Evolutionary conservation across 2,329 filamentous ascomycete species (phyloP).

Genomic region (Pochonia chlamydosporia): DNA sequence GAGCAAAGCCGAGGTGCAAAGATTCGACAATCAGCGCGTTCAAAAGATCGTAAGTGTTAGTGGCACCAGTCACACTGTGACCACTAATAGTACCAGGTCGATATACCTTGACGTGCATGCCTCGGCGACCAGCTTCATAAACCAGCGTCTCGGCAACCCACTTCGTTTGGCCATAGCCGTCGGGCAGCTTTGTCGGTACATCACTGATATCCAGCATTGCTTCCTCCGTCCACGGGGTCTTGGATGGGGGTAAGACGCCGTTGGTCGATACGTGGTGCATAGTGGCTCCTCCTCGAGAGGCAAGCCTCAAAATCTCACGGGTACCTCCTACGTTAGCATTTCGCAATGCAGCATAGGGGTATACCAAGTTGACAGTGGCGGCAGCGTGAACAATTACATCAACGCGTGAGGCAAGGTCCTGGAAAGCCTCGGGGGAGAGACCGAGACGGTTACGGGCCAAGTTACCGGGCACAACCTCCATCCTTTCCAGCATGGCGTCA

Average conservation of each 20-base stretch:
- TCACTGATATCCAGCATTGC: slow-evolving; percentile 60
- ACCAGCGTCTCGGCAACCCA: slow-evolving; percentile 77
- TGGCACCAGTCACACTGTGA: slow-evolving; percentile 67
- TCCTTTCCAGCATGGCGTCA: slow-evolving; percentile 70
- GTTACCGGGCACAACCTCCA: slow-evolving; percentile 71
- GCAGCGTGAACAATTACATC: slow-evolving; percentile 74
- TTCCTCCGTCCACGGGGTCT: slow-evolving; percentile 65
- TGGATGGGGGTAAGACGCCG: slow-evolving; percentile 67
- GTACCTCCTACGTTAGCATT: slow-evolving; percentile 76
- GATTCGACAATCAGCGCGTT: slow-evolving; percentile 74
- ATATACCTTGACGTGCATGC: slow-evolving; percentile 65
- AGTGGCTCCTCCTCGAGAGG: slow-evolving; percentile 60
- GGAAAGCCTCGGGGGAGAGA: slow-evolving; percentile 58
- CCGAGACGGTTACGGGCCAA: slow-evolving; percentile 64
- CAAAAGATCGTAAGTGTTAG: slow-evolving; percentile 73
- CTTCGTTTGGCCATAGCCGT: slow-evolving; percentile 75
- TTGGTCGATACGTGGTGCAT: slow-evolving; percentile 78
- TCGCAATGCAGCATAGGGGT: slow-evolving; percentile 71
- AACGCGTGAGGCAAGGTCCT: slow-evolving; percentile 56
- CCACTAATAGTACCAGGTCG: slow-evolving; percentile 74
- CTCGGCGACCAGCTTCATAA: slow-evolving; percentile 60
- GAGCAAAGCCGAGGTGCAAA: slow-evolving; percentile 63
- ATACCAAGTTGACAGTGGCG: slow-evolving; percentile 74
- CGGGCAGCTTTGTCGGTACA: slow-evolving; percentile 61
- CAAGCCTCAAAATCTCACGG: slow-evolving; percentile 66